Evolutionary conservation across 176 grass and related monocot species (phyloP), one percentile per base, ranked within the genome.

Genomic region (Melocanna baccifera): DNA sequence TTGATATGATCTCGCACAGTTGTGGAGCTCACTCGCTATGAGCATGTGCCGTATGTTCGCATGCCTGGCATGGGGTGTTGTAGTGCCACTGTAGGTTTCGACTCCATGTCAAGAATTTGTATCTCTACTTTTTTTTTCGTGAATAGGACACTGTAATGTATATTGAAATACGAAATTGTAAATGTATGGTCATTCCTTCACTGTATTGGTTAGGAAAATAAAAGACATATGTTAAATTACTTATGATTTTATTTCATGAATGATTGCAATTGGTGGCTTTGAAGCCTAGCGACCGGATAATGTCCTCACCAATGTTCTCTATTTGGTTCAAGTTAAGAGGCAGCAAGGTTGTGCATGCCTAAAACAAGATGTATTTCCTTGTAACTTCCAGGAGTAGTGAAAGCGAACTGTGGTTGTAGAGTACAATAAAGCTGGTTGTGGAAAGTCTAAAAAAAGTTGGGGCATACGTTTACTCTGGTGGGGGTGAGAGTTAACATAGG

Each of bases 41-140:
- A 16, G 53, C 13, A 47, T 26, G 57, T 30, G 12, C 30, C 0
- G 10, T 47, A 78, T n/a, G 52, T 48, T 32, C n/a, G 68, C 56
- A 63, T 83, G 73, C 81, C 20, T 64, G 42, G 73, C 29, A 74
- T 42, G 42, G 42, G 37, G 42, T 63, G n/a, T 61, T 61, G 57
- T 8, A 55, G 63, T 1, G 64, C 12, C 23, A 32, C 1, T 63
- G 45, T 75, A 75, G 82, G 43, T 75, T 65, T 64, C 63, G 15
- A 75, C 46, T 41, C 30, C 37, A 66, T 84, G 58, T 53, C 30
- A 74, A 20, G 53, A n/a, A 56, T 9, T 56, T 56, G 7, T 56
- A 9, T 56, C 7, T 56, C 19, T 55, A 55, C 34, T 36, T 22
- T 22, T 3, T 18, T 19, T 20, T 20, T 22, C 7, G 19, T 2